Evolutionary conservation across 805 yeast species (phyloP).

Genomic region (Sugiyamaella boreocaroliniensis): DNA sequence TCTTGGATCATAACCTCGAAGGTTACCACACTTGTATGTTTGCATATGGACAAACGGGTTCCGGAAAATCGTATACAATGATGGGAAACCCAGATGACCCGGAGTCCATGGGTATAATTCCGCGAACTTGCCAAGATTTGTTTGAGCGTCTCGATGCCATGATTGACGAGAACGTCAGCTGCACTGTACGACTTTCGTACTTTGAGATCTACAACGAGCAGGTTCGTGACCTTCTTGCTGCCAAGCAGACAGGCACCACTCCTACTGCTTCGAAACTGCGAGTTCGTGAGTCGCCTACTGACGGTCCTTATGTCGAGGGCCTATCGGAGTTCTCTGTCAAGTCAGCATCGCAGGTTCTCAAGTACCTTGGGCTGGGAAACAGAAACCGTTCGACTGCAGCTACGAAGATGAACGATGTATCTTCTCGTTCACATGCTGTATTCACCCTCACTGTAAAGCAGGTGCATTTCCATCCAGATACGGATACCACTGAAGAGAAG

Average conservation of each 20-base stretch:
- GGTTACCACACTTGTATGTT: constrained; percentile 71
- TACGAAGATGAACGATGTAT: constrained; percentile 63
- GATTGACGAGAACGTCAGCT: constrained; percentile 34
- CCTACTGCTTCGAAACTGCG: constrained; percentile 30
- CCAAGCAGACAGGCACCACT: constrained; percentile 4
- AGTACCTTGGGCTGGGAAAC: constrained; percentile 46
- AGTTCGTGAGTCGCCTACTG: constrained; percentile 59
- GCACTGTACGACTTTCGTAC: constrained; percentile 49
- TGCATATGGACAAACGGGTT: constrained; percentile 79
- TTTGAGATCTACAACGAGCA: constrained; percentile 75
- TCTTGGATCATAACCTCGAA: constrained; percentile 54
- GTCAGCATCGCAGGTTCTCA: constrained; percentile 44
- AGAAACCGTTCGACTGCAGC: constrained; percentile 58
- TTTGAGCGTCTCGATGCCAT: constrained; percentile 39
- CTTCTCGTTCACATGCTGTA: constrained; percentile 79
- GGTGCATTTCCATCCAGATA: constrained; percentile 35
- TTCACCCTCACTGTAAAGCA: constrained; percentile 58
- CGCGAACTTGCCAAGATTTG: constrained; percentile 49
- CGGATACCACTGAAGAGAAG: constrained; percentile 38
- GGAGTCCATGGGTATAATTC: constrained; percentile 49
- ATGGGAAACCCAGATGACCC: constrained; percentile 46
- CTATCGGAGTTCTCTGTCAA: constrained; percentile 47
- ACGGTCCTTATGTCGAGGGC: constrained; percentile 69
- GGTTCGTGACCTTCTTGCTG: constrained; percentile 53
- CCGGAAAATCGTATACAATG: constrained; percentile 84